phyloP scores from a whole-genome alignment of 495 filamentous ascomycete species.

The Venustampulla echinocandica region DNA sequence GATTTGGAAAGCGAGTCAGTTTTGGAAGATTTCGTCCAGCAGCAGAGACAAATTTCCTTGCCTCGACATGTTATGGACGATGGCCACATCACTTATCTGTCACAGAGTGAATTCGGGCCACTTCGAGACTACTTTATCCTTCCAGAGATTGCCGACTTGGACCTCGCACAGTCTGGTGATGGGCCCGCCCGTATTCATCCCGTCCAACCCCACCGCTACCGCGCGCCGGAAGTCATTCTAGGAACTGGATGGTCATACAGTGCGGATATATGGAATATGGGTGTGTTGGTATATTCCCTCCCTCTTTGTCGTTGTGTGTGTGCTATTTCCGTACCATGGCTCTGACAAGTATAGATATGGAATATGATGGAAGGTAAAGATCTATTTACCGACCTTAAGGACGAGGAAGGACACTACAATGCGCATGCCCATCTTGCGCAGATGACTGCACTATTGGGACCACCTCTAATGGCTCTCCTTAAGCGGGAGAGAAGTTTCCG shows the following conservation, averaged over 20 bases:
- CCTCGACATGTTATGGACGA: slow-evolving; percentile 13
- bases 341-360: slow-evolving; percentile 22
- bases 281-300: slow-evolving; percentile 29
- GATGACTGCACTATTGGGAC: slow-evolving; percentile 19
- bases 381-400: slow-evolving; percentile 25
- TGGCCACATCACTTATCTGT: slow-evolving; percentile 31
- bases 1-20: background rate
- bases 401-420: slow-evolving; percentile 4
- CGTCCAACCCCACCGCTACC: slow-evolving; percentile 33
- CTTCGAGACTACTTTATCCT: slow-evolving; percentile 29
- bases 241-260: slow-evolving; percentile 31
- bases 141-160: slow-evolving; percentile 32
- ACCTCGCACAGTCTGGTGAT: slow-evolving; percentile 27
- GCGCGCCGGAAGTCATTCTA: slow-evolving; percentile 37
- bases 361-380: slow-evolving; percentile 15
- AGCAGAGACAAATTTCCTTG: background rate
- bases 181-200: slow-evolving; percentile 31
- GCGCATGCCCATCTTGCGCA: slow-evolving; percentile 15
- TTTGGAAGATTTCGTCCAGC: background rate
- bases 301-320: slow-evolving; percentile 4
- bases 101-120: slow-evolving; percentile 32
- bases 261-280: slow-evolving; percentile 38
- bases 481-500: slow-evolving; percentile 1
- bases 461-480: slow-evolving; percentile 11
- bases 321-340: slow-evolving; percentile 18